Conservation (phyloP, 352 stramenopile species). For the Globisporangium barbulae region DNA sequence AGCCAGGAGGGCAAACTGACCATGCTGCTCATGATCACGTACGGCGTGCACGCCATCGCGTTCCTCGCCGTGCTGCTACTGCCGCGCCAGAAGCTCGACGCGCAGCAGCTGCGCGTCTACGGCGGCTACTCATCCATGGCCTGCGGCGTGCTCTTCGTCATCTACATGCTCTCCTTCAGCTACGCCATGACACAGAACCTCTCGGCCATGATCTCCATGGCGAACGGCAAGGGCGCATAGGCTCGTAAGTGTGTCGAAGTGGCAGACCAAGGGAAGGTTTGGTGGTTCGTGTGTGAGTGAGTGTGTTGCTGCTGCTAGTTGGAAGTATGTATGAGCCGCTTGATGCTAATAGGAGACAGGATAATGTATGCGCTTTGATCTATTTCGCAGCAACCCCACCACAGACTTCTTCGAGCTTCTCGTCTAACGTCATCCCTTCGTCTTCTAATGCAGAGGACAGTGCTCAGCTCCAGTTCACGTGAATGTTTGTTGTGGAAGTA, state of each 20-base stretch:
- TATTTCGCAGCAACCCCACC: not conserved
- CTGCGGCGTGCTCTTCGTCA: conserved; percentile 44
- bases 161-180: conserved; percentile 57
- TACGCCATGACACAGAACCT: conserved; percentile 34
- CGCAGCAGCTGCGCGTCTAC: conserved; percentile 44
- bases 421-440: too few species aligned
- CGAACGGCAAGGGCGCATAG: conserved; percentile 13
- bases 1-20: conserved; percentile 20
- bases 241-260: not conserved
- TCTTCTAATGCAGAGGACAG: too few species aligned
- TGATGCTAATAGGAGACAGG: not conserved
- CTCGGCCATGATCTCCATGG: conserved; percentile 17
- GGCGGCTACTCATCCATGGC: conserved; percentile 51
- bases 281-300: not conserved
- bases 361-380: not conserved
- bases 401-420: too few species aligned
- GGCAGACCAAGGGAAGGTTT: not conserved
- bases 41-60: conserved; percentile 46
- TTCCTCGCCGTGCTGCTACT: conserved; percentile 40
- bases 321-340: conserved; percentile 1
- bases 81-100: conserved; percentile 45
- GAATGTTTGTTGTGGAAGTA: too few species aligned
- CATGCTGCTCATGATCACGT: conserved; percentile 49
- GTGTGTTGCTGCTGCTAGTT: not conserved
- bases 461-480: too few species aligned